Conservation (phyloP, 176 grass and related monocot species). For the Aegilops bicornis region DNA sequence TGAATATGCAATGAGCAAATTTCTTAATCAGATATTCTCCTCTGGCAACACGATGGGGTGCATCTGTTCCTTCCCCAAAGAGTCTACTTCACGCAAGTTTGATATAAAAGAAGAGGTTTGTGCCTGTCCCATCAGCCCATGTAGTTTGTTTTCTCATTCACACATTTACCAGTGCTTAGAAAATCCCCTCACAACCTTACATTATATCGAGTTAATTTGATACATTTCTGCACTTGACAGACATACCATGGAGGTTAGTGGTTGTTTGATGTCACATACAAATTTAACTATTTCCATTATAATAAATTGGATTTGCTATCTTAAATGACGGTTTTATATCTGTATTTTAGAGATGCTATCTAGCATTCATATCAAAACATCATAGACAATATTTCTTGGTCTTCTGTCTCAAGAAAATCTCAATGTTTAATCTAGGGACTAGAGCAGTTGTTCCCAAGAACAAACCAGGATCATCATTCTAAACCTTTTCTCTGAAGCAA, state of each 20-base stretch:
- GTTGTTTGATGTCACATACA: background rate
- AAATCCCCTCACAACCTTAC: background rate
- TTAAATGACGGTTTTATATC: background rate
- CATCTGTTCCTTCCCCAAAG: conserved; percentile 77
- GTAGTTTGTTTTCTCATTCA: conserved; percentile 16
- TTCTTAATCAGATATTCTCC: conserved; percentile 81
- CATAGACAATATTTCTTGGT: background rate
- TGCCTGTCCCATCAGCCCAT: conserved; percentile 16
- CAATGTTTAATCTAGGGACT: background rate
- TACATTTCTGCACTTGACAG: background rate
- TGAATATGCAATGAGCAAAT: conserved; percentile 85
- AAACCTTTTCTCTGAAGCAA: background rate
- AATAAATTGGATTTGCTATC: background rate
- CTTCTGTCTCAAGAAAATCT: background rate
- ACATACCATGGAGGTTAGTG: conserved; percentile 9
- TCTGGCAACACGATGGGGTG: conserved; percentile 42
- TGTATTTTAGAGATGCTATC: background rate
- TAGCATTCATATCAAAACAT: background rate
- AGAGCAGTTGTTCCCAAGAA: background rate
- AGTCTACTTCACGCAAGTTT: conserved; percentile 70
- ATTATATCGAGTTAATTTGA: background rate
- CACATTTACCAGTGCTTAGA: background rate
- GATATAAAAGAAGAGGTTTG: conserved; percentile 97
- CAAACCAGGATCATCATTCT: conserved; percentile 1
- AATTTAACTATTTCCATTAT: background rate